Evolutionary conservation across 2,329 filamentous ascomycete genomes (phyloP).

Genomic region (Scedosporium apiospermum): DNA sequence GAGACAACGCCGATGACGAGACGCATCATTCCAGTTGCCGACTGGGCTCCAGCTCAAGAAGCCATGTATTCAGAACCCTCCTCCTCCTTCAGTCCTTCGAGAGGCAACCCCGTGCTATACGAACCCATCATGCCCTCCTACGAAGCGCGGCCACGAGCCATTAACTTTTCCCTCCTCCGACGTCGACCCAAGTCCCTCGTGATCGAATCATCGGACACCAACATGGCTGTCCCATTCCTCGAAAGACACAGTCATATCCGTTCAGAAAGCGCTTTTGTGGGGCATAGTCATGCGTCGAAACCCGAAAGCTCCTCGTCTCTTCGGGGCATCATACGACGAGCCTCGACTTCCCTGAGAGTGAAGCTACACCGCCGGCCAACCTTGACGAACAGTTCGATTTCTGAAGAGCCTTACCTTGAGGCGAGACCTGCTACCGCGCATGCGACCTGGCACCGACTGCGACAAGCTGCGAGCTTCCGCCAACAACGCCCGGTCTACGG

Average conservation of each 20-base stretch:
- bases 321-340: slow-evolving; percentile 2
- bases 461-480: slow-evolving; percentile 41
- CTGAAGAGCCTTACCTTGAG: neutral
- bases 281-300: neutral
- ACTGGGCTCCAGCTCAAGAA: slow-evolving; percentile 34
- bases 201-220: neutral
- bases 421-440: slow-evolving; percentile 17
- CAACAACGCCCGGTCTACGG: slow-evolving; percentile 36
- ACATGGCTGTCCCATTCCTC: neutral
- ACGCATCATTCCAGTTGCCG: slow-evolving; percentile 28
- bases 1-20: slow-evolving; percentile 18
- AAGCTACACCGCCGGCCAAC: slow-evolving; percentile 3
- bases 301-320: neutral
- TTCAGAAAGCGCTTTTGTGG: neutral
- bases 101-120: neutral
- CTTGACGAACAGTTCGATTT: neutral
- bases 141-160: neutral
- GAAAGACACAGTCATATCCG: neutral
- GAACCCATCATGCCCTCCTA: neutral
- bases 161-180: neutral
- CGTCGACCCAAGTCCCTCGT: slow-evolving; percentile 1
- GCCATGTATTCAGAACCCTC: slow-evolving; percentile 20
- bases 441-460: slow-evolving; percentile 40
- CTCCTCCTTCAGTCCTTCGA: neutral
- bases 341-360: slow-evolving; percentile 2